Evolutionary conservation across 2,329 filamentous ascomycete genomes (phyloP), one percentile per base, ranked within the genome.

Genomic region (Zymoseptoria tritici): DNA sequence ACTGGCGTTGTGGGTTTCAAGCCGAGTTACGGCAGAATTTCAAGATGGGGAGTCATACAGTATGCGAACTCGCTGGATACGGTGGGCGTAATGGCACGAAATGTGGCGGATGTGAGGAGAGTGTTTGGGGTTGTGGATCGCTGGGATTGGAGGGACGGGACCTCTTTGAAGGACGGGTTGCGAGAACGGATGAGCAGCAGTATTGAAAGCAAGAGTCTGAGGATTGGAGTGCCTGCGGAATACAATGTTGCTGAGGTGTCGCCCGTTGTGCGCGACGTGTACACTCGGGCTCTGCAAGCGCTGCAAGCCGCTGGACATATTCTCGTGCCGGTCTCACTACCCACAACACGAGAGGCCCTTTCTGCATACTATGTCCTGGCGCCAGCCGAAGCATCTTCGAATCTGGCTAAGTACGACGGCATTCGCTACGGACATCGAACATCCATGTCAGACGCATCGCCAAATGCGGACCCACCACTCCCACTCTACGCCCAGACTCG

Each of bases 311-410:
- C 81, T n/a, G 91, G 91, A 9, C 87, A 89, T 60, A 83, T 79
- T 0, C 78, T 97, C 11, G 83, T 90, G 9, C 83, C 89, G 1
- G 83, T 97, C 16, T 90, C 88, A 2, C 80, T 99, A 4, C 92
- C 93, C 0, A 85, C 87, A 0, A 99, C 93, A 1, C 87, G 85
- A 63, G 86, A 90, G 66, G 93, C 94, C 0, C 83, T 99, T 0
- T 90, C 91, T 20, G 89, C 94, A 36, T 99, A 99, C 78, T 99
- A 99, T 74, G 84, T 99, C 59, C 85, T 99, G 58, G 95, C 94
- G 0, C 91, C 94, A 0, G 93, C 94, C 16, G 94, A 99, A 76
- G 94, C 94, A 3, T 91, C 91, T 1, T 97, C 93, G 16, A 99
- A 99, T 69, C 83, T 99, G 2, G 90, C 94, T 59, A 97, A 96